Evolutionary conservation across 2,329 filamentous ascomycete species (phyloP).

Genomic region (Botrytis fragariae): DNA sequence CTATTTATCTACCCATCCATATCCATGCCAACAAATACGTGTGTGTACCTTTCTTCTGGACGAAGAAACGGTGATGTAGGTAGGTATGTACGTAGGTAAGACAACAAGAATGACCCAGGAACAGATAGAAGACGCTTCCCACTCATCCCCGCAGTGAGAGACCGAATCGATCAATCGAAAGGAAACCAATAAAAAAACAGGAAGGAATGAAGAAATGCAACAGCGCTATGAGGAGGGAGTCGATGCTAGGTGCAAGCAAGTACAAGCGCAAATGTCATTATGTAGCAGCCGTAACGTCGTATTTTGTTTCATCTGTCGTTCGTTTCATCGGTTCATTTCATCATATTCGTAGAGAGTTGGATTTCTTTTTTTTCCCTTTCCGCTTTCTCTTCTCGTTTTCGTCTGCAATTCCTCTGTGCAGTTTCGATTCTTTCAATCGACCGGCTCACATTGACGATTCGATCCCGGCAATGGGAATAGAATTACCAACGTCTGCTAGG

Average conservation of each 20-base stretch:
- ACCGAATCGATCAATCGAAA: neutral
- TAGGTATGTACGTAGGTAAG: neutral
- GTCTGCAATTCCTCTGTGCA: neutral
- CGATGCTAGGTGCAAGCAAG: neutral
- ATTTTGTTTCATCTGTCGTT: constrained; percentile 1
- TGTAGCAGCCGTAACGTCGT: constrained; percentile 15
- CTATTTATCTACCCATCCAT: neutral
- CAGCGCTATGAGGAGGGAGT: neutral
- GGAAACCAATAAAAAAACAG: neutral
- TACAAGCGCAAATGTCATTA: constrained; percentile 8
- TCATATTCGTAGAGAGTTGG: constrained; percentile 11
- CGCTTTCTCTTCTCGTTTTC: neutral
- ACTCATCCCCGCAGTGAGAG: neutral
- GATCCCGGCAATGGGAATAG: neutral
- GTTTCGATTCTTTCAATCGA: neutral
- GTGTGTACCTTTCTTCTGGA: neutral
- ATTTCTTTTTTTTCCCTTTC: neutral
- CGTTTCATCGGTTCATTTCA: constrained; percentile 12
- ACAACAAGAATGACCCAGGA: neutral
- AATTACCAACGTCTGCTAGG: constrained; percentile 17
- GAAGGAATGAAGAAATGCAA: constrained; percentile 4
- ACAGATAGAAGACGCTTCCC: neutral
- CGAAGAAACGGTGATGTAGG: neutral
- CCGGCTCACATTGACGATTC: neutral
- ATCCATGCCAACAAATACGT: neutral